Evolutionary conservation across 2,329 filamentous ascomycete genomes (phyloP).

Genomic region (Pseudocercospora cruenta): DNA sequence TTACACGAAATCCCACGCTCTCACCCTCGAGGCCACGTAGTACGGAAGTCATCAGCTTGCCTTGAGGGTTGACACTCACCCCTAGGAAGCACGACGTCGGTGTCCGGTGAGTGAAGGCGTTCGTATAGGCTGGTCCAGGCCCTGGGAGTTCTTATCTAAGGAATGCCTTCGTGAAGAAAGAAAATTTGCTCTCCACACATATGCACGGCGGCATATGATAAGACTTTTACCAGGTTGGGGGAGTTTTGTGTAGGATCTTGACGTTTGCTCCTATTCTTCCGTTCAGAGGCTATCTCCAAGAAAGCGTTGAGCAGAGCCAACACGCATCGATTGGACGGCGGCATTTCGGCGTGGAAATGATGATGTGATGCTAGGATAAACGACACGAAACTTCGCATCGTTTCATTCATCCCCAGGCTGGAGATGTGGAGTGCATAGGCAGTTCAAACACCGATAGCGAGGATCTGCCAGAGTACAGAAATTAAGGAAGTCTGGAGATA

Average conservation of each 20-base stretch:
- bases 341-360: neutral
- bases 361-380: constrained; percentile 11
- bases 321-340: neutral
- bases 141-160: too few relatives aligned
- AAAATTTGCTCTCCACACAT: too few relatives aligned
- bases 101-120: too few relatives aligned
- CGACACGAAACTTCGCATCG: neutral
- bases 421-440: neutral
- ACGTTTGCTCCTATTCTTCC: too few relatives aligned
- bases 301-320: neutral
- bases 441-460: constrained; percentile 14
- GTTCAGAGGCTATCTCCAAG: too few relatives aligned
- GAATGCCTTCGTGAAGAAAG: too few relatives aligned
- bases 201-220: too few relatives aligned
- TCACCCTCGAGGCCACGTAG: neutral
- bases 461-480: constrained; percentile 9
- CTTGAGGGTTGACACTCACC: neutral
- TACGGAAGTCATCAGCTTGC: too few relatives aligned
- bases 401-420: neutral
- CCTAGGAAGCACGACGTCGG: neutral
- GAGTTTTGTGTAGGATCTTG: too few relatives aligned
- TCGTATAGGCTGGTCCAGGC: too few relatives aligned
- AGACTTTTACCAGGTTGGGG: too few relatives aligned
- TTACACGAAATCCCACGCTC: neutral
- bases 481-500: neutral